A percentile compares a stretch with the other conserved stretches of the same genome.
Conservation (phyloP, 148 eudicot genomes). For the Heliosperma pusillum region DNA sequence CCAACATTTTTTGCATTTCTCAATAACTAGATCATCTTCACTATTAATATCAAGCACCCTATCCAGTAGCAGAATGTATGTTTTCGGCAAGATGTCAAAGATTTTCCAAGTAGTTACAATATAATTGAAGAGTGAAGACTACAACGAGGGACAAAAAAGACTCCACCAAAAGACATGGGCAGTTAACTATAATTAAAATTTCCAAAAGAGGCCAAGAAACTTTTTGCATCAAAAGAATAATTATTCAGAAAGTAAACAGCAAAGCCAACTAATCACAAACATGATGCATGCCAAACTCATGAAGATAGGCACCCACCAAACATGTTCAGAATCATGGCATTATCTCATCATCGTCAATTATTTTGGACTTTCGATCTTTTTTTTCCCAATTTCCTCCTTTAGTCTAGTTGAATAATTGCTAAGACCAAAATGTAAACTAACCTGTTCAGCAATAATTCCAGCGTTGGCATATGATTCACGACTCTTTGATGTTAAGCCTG, state of each 20-base stretch:
- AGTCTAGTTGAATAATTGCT: slow-evolving; percentile 7
- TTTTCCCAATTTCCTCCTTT: slow-evolving; percentile 15
- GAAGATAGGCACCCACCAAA: slow-evolving; percentile 15
- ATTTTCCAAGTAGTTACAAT: background rate
- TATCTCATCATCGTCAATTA: slow-evolving; percentile 8
- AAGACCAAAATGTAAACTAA: slow-evolving; percentile 29
- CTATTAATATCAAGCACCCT: background rate
- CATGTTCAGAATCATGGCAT: slow-evolving; percentile 26
- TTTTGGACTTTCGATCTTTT: background rate
- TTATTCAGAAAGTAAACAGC: slow-evolving; percentile 19
- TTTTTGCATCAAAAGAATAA: slow-evolving; percentile 5
- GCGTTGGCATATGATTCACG: slow-evolving; percentile 99
- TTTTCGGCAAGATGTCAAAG: background rate
- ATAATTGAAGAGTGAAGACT: background rate
- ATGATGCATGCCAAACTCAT: slow-evolving; percentile 22
- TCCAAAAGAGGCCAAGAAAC: background rate
- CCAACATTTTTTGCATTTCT: background rate
- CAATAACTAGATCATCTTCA: background rate
- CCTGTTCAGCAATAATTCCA: slow-evolving; percentile 96
- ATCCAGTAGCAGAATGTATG: background rate
- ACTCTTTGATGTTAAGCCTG: slow-evolving; percentile 97
- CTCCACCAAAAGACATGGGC: slow-evolving; percentile 11
- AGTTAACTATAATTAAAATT: slow-evolving; percentile 10
- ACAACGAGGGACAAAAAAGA: slow-evolving; percentile 3
- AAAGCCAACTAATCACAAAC: slow-evolving; percentile 22